phyloP scores from a whole-genome alignment of 2,329 filamentous ascomycete species.

The Diplodia mutila region DNA sequence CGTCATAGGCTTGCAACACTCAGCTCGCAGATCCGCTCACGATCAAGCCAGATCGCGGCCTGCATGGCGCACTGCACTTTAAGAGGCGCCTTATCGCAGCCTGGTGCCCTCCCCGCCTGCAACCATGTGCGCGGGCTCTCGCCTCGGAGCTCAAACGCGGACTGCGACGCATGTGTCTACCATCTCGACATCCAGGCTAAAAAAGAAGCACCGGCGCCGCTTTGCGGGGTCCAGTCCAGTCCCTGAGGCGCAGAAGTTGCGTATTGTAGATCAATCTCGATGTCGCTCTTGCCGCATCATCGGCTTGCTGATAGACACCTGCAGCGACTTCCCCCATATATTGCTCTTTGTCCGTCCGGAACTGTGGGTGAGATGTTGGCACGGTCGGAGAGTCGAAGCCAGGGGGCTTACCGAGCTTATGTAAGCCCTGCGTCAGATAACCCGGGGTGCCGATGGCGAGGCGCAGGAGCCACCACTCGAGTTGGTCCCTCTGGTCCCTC shows the following conservation, averaged over 20 bases:
- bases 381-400: background rate
- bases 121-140: background rate
- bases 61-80: background rate
- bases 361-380: background rate
- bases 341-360: background rate
- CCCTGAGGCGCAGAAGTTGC: no score
- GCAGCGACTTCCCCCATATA: background rate
- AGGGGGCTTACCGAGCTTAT: background rate
- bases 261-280: no score
- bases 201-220: background rate
- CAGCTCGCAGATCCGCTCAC: conserved; percentile 4
- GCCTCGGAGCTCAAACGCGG: background rate
- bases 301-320: background rate
- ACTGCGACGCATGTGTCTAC: background rate
- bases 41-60: conserved; percentile 16
- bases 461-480: background rate
- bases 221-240: background rate
- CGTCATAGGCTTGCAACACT: conserved; percentile 19
- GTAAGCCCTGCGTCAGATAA: background rate
- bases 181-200: background rate
- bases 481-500: background rate
- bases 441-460: background rate
- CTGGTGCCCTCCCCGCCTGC: background rate
- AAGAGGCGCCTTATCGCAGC: background rate
- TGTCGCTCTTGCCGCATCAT: no score